Evolutionary conservation across 1,284 basidiomycete species (phyloP), one percentile per base, ranked within the genome.

Genomic region (Rhodofomes roseus): DNA sequence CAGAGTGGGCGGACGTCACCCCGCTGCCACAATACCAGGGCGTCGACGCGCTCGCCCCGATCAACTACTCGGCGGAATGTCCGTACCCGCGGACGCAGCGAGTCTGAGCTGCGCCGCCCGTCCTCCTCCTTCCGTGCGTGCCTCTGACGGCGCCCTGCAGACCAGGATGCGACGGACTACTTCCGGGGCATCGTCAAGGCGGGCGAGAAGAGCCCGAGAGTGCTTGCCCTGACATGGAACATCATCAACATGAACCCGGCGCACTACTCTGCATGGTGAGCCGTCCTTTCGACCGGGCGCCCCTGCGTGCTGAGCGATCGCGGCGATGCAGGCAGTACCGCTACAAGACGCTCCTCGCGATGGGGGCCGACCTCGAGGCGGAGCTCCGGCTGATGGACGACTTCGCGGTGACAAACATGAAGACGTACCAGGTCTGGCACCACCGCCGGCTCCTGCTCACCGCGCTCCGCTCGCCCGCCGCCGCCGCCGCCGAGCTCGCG

Each of bases 351-450:
- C 80, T 97, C 1, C 65, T 94, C 1, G 82, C 83, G 1, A 74
- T 93, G 60, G 70, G 85, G 16, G 76, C 84, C 1, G 81, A 92
- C 44, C 80, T 98, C 59, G 81, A 86, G 23, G 77, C 75, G 12
- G 95, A 98, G 76, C 81, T 96, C 11, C 76, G 77, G 56, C 79
- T 95, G 54, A 93, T 96, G 85, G 90, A 96, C 74, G 85, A 87
- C 63, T 82, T 96, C 60, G 90, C 93, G 31, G 81, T 89, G 64
- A 81, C 83, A 63, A 88, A 87, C 73, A 82, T 96, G 69, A 98
- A 98, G 78, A 93, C 88, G 14, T 98, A 98, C 73, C 95, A 98
- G 79, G 95, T 97, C 50, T 98, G 95, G 95, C 95, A 98, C 75
- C 95, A 98, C 71, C 92, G 95, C 23, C 88, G 93, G 1, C 83